Evolutionary conservation across 371 early-diverging fungal species (phyloP).

Genomic region (Mucor racemosus): DNA sequence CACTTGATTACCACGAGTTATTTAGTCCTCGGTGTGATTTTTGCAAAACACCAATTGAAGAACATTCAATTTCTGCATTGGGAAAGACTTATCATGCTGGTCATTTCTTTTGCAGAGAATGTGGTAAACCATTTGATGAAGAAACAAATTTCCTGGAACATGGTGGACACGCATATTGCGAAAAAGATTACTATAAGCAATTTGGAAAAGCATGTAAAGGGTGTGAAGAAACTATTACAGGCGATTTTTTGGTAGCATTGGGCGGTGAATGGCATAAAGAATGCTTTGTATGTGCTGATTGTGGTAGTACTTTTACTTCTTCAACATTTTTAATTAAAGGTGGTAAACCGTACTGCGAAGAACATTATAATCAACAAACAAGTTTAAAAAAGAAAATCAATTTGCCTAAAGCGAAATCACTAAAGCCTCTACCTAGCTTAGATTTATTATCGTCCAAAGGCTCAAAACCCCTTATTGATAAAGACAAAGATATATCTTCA

Average conservation of each 20-base stretch:
- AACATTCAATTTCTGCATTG: conserved; percentile 65
- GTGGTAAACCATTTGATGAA: conserved; percentile 67
- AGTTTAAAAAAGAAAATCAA: not conserved
- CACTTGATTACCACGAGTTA: conserved; percentile 66
- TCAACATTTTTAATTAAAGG: conserved; percentile 55
- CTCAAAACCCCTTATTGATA: not conserved
- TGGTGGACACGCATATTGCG: conserved; percentile 77
- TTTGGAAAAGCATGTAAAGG: conserved; percentile 70
- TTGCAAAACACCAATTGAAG: conserved; percentile 69
- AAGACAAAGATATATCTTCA: not conserved
- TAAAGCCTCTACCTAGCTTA: not conserved
- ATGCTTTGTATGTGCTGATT: conserved; percentile 75
- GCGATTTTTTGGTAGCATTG: conserved; percentile 63
- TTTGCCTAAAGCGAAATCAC: not conserved
- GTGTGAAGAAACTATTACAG: conserved; percentile 65
- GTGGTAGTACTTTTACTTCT: conserved; percentile 55
- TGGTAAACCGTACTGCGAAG: conserved; percentile 67
- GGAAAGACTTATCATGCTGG: conserved; percentile 75
- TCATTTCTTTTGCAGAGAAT: conserved; percentile 81
- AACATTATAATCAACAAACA: conserved; percentile 51
- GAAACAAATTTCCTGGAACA: conserved; percentile 67
- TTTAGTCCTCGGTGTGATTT: conserved; percentile 71
- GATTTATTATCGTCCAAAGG: conserved; percentile 1
- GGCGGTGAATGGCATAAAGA: conserved; percentile 71
- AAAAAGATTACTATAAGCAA: conserved; percentile 66